These are phyloP conservation scores for Diplodia scrobiculata DNA, from an alignment of 2,329 filamentous ascomycete species.

Conservation along the genomic window DNA sequence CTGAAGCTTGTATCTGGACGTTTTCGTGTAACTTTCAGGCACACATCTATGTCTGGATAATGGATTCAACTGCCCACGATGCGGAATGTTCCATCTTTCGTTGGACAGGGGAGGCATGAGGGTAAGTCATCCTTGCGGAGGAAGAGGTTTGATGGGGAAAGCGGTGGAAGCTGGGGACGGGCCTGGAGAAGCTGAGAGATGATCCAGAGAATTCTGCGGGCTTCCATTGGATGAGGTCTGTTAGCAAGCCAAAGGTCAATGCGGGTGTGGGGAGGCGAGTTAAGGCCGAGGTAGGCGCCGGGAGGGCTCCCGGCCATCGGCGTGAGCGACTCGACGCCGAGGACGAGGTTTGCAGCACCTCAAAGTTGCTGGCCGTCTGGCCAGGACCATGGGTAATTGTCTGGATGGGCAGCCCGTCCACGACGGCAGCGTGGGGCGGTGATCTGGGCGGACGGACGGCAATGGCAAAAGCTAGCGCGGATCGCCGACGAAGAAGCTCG, in stretches of 20 bases:
- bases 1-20: background rate
- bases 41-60: background rate
- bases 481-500: background rate
- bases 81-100: background rate
- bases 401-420: background rate
- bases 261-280: constrained; percentile 21
- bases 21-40: background rate
- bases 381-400: background rate
- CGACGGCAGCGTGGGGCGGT: background rate
- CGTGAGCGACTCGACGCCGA: background rate
- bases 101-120: background rate
- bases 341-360: background rate
- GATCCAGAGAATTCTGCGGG: constrained; percentile 4
- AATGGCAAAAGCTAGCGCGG: constrained; percentile 9
- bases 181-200: constrained; percentile 3
- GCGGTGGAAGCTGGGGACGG: background rate
- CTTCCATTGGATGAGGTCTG: constrained; percentile 2
- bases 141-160: background rate
- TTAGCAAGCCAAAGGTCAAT: constrained; percentile 5
- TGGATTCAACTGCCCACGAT: background rate
- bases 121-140: background rate
- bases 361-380: background rate
- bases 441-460: constrained; percentile 1
- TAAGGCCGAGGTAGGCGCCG: constrained; percentile 20
- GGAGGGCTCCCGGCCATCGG: background rate